Evolutionary conservation across 2,329 filamentous ascomycete species (phyloP), one percentile per base, ranked within the genome.

Genomic region (Myriangium duriaei): DNA sequence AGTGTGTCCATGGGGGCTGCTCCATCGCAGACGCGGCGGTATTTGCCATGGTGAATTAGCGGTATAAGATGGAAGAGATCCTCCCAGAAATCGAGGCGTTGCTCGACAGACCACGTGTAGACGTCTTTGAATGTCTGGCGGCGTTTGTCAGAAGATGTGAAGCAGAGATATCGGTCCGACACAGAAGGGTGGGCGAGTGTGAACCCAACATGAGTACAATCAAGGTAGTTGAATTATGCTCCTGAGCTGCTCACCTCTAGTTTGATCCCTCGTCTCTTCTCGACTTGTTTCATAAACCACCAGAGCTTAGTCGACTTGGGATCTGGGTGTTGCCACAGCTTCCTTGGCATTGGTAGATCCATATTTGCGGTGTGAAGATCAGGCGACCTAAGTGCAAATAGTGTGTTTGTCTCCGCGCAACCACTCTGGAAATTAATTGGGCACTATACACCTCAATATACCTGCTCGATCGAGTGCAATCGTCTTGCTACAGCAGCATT

Each of bases 1-100:
- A 88, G 68, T 11, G 66, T 64, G 43, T 84, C 77, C 55, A 92
- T 83, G 2, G 76, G 73, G 1, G 71, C 66, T 1, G 63, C 64
- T 49, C 83, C 77, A 51, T 92, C 81, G 3, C 91, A 76, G 1
- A 80, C 55, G 46, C 55, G 36, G 12, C 34, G 36, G 43, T 53
- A 52, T 3, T 56, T 59, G 18, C 81, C 81, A 24, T 70, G 66
- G 49, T 84, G 66, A 45, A 86, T 75, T 40, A 79, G 60, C 33
- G 69, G 65, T 43, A 71, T 61, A 37, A 65, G 67, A 15, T 72
- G 61, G 61, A 81, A 82, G 34, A 78, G 57, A 43, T 75, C 69
- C 5, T 65, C 63, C 66, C 73, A 86, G 60, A 87, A 87, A 32
- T 72, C 66, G 7, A 65, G 57, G 24, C 76, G 73, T 21, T 72